A percentile compares a stretch with the other conserved stretches of the same genome.
Evolutionary conservation across 164 flowering plant genomes (phyloP).

Genomic region (Warburgia ugandensis): DNA sequence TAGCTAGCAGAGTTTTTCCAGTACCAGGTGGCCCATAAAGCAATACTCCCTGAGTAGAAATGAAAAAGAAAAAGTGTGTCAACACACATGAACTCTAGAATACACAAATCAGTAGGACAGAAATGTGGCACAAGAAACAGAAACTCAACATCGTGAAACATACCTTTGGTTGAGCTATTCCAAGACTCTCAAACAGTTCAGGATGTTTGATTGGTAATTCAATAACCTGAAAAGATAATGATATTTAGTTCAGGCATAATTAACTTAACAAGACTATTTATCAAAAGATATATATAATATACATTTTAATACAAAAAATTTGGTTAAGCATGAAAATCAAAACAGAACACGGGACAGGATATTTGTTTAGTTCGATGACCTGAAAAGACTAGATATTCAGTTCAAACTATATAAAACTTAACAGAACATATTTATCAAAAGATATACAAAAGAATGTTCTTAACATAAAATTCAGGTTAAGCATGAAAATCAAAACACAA

Average conservation of each 20-base stretch:
- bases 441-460: too few relatives aligned
- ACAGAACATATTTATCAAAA: too few relatives aligned
- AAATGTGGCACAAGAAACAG: background rate
- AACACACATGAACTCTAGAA: background rate
- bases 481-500: too few relatives aligned
- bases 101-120: background rate
- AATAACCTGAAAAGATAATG: slow-evolving; percentile 55
- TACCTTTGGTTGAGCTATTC: slow-evolving; percentile 98
- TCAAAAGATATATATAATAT: too few relatives aligned
- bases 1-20: slow-evolving; percentile 92
- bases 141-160: background rate
- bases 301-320: too few relatives aligned
- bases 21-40: slow-evolving; percentile 99
- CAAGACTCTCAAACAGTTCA: slow-evolving; percentile 93
- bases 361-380: too few relatives aligned
- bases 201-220: slow-evolving; percentile 98
- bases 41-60: slow-evolving; percentile 60
- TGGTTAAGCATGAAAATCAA: too few relatives aligned
- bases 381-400: too few relatives aligned
- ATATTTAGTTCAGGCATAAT: background rate
- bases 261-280: too few relatives aligned
- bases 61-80: background rate
- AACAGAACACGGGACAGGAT: too few relatives aligned
- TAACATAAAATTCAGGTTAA: too few relatives aligned
- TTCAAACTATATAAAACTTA: too few relatives aligned